Conservation (phyloP, 352 stramenopile species). For the Globisporangium heterothallicum region DNA sequence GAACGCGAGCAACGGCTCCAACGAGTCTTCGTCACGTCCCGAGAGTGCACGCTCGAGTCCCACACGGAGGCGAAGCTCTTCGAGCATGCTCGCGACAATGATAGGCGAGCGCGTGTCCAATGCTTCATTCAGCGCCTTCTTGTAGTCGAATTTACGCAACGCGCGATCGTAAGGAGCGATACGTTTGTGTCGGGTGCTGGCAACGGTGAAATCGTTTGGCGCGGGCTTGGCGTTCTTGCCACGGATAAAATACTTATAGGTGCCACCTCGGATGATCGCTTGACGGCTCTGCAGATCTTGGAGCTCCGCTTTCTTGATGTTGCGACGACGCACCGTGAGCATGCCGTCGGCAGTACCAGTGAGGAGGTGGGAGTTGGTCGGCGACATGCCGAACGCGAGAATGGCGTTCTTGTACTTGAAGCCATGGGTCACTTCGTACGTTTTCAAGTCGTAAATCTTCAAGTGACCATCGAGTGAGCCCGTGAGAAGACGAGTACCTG, state of each 20-base stretch:
- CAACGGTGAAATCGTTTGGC: constrained; percentile 72
- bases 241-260: constrained; percentile 88
- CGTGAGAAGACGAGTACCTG: constrained; percentile 82
- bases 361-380: constrained; percentile 80
- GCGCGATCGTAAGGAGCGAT: constrained; percentile 91
- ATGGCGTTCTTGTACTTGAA: constrained; percentile 87
- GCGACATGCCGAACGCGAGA: constrained; percentile 76
- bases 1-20: constrained; percentile 94
- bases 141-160: constrained; percentile 95
- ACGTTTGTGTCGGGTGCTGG: constrained; percentile 82
- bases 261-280: constrained; percentile 72
- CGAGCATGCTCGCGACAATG: constrained; percentile 91
- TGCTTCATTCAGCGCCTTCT: constrained; percentile 92
- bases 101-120: constrained; percentile 88
- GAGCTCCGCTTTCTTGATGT: constrained; percentile 60
- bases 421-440: constrained; percentile 86
- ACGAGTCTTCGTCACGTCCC: constrained; percentile 91
- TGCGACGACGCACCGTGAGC: constrained; percentile 79
- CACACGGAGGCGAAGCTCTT: constrained; percentile 91
- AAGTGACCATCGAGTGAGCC: constrained; percentile 89
- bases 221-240: constrained; percentile 80
- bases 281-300: constrained; percentile 63
- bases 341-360: constrained; percentile 70
- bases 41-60: constrained; percentile 87
- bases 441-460: constrained; percentile 92